Percentiles rank a stretch among this genome's conserved stretches.
Conservation (phyloP, 1,284 basidiomycete genomes). For the Cryptococcus deneoformans region DNA sequence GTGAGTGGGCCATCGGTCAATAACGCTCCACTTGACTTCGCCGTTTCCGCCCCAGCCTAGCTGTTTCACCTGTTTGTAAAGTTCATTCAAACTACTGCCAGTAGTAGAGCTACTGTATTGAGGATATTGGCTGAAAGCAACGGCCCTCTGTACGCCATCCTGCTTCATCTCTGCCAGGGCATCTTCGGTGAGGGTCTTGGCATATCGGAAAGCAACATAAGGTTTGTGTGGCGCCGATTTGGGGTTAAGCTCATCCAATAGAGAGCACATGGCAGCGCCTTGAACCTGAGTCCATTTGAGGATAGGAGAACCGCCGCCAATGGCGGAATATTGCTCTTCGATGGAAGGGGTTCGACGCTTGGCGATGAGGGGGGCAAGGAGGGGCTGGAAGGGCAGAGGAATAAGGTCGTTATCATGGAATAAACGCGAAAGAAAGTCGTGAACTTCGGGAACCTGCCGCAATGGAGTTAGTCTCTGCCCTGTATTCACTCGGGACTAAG, state of each 20-base stretch:
- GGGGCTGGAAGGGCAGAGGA: constrained; percentile 86
- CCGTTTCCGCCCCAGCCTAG: constrained; percentile 53
- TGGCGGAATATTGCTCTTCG: constrained; percentile 88
- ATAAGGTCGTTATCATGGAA: constrained; percentile 97
- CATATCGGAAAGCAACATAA: constrained; percentile 94
- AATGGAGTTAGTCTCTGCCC: not conserved
- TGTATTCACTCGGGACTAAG: not conserved
- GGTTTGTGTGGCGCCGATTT: constrained; percentile 92
- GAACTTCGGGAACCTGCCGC: constrained; percentile 71
- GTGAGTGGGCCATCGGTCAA: constrained; percentile 98
- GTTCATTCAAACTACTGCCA: constrained; percentile 92
- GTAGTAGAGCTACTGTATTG: constrained; percentile 99
- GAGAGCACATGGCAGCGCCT: constrained; percentile 81
- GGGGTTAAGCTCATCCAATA: constrained; percentile 92
- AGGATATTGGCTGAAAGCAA: constrained; percentile 98
- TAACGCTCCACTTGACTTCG: constrained; percentile 88
- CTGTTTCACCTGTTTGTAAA: constrained; percentile 62
- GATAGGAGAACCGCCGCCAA: constrained; percentile 99
- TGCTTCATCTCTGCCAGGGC: constrained; percentile 78
- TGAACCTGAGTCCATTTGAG: constrained; percentile 84
- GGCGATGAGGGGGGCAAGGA: constrained; percentile 87
- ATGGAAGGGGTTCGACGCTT: constrained; percentile 89
- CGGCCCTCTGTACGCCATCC: constrained; percentile 87
- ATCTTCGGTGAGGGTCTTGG: constrained; percentile 80
- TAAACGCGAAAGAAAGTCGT: constrained; percentile 87